Evolutionary conservation across 164 flowering plant genomes (phyloP), one percentile per base, ranked within the genome.

Genomic region (Platanus orientalis): DNA sequence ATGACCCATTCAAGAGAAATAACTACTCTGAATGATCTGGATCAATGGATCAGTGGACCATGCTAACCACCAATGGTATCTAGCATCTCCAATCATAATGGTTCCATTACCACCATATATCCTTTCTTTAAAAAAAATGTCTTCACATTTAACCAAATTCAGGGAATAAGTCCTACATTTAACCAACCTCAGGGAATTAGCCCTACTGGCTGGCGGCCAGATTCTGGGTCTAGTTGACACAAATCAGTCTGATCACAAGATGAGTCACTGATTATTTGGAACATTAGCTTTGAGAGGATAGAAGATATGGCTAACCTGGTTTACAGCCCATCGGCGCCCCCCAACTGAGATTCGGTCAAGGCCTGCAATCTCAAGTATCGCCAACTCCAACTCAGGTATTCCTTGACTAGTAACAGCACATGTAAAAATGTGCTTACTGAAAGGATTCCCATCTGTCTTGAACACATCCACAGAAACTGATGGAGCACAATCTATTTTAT

Each of bases 381-480:
- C 84, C 12, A 73, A 72, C 60, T 90, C 98, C 57, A 94, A 61
- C 24, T 87, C 95, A 48, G 71, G 54, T 57, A 94, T 76, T 59
- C 97, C 97, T 70, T 87, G 77, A 60, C 97, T 91, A 52, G 84
- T 85, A 49, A 89, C 72, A 27, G 98, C 98, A 75, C 92, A 89
- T 14, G 98, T 90, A 19, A 69, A 76, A 36, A 90, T 81, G 56
- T 70, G 76, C 81, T 80, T 82, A 57, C 45, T 71, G 71, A 94
- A 89, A 48, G 69, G 29, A 27, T 63, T 56, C 30, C 55, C 70
- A 42, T 50, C 51, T 39, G 29, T 64, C 60, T 70, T 65, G 21
- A 67, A 60, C 68, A 71, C 72, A 24, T 80, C 76, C 10, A 57
- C 39, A 36, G 44, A 69, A 52, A 59, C 69, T 69, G 84, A 79